A percentile compares a stretch with the other conserved stretches of the same genome.
phyloP scores from a whole-genome alignment of 1,139 yeast species.

The Suhomyces kunorum region DNA sequence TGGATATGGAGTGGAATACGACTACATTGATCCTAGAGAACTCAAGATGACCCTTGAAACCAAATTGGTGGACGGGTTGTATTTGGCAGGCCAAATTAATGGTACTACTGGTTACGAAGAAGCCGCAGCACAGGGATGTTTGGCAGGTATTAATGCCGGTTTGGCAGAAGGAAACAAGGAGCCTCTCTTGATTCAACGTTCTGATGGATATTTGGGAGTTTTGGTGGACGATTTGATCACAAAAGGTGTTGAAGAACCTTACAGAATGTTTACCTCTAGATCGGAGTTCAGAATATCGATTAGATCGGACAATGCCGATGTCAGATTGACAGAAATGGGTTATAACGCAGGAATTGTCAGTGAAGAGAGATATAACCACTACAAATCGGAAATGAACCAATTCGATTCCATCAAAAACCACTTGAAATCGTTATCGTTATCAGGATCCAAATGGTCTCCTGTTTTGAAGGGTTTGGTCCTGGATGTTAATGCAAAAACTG shows the following conservation, averaged over 20 bases:
- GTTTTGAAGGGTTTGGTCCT: constrained; percentile 49
- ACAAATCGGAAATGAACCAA: constrained; percentile 43
- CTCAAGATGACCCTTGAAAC: constrained; percentile 78
- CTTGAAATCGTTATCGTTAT: constrained; percentile 46
- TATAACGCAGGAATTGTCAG: constrained; percentile 66
- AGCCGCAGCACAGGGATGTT: constrained; percentile 94
- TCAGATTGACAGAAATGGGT: constrained; percentile 74
- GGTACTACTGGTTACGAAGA: constrained; percentile 99
- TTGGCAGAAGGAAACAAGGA: constrained; percentile 42
- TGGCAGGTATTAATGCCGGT: constrained; percentile 96
- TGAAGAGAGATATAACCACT: constrained; percentile 57
- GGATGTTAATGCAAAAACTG: constrained; percentile 33
- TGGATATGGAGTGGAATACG: constrained; percentile 98
- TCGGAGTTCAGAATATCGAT: constrained; percentile 90
- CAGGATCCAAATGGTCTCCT: constrained; percentile 68
- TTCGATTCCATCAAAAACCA: constrained; percentile 48
- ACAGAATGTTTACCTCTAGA: constrained; percentile 95
- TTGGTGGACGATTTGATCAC: constrained; percentile 91
- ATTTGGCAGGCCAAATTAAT: constrained; percentile 94
- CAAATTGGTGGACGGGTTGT: constrained; percentile 74
- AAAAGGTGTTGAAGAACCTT: constrained; percentile 96
- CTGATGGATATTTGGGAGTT: constrained; percentile 91
- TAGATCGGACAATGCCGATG: constrained; percentile 92
- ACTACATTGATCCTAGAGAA: constrained; percentile 92
- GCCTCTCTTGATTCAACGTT: constrained; percentile 61